phyloP scores from a whole-genome alignment of 2,329 filamentous ascomycete genomes.

The Fusarium chuoi region DNA sequence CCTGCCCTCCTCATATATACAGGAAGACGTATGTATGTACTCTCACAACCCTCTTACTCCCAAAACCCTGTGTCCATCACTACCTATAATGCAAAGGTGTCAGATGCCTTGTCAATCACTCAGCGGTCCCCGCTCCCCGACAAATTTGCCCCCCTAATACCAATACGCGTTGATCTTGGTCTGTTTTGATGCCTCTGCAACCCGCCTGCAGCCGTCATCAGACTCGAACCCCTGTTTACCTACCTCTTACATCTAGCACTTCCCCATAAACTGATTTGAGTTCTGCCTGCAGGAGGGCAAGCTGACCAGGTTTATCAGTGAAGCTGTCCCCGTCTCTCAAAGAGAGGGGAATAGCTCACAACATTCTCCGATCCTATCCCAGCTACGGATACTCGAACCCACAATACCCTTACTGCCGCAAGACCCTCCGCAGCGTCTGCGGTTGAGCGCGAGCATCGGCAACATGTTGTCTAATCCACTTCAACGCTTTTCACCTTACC shows the following conservation, averaged over 20 bases:
- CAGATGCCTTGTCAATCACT: slow-evolving; percentile 33
- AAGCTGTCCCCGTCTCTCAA: slow-evolving; percentile 32
- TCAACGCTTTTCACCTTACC: slow-evolving; percentile 71
- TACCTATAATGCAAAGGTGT: slow-evolving; percentile 25
- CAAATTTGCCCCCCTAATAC: slow-evolving; percentile 31
- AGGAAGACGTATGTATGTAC: not conserved
- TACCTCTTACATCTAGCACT: slow-evolving; percentile 27
- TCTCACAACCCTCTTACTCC: not conserved
- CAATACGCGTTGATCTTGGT: slow-evolving; percentile 38
- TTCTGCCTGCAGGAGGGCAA: slow-evolving; percentile 39
- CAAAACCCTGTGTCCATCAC: slow-evolving; percentile 22
- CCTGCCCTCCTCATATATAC: slow-evolving; percentile 9
- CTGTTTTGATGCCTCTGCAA: slow-evolving; percentile 28
- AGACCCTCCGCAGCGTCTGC: slow-evolving; percentile 1
- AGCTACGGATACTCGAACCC: slow-evolving; percentile 16
- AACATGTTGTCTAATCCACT: slow-evolving; percentile 73
- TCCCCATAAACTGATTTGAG: slow-evolving; percentile 42
- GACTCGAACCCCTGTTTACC: slow-evolving; percentile 36
- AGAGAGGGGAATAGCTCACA: slow-evolving; percentile 31
- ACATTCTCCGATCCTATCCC: slow-evolving; percentile 8
- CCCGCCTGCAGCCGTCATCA: slow-evolving; percentile 38
- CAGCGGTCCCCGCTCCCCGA: slow-evolving; percentile 33
- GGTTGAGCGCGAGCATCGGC: slow-evolving; percentile 29
- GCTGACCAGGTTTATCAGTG: slow-evolving; percentile 42
- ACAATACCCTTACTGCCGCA: slow-evolving; percentile 1